These are phyloP conservation scores for Takashimella tepidaria DNA, from an alignment of 1,284 basidiomycete genomes.

Conservation along the genomic window DNA sequence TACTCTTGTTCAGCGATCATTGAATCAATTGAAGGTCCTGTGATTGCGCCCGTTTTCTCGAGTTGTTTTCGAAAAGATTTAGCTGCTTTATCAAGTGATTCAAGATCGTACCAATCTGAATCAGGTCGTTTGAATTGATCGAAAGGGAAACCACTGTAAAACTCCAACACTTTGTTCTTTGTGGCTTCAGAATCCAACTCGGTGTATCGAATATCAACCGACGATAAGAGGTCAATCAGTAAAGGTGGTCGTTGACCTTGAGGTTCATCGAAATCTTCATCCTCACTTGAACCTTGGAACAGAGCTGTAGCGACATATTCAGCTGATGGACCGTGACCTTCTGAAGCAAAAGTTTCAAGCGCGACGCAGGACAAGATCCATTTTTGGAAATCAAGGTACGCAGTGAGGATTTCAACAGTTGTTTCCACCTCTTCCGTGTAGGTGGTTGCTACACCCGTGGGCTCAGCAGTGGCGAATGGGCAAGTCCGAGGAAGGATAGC, in stretches of 20 bases:
- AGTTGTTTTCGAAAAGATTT: conserved; percentile 58
- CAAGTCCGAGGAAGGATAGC: conserved; percentile 49
- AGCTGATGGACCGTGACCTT: conserved; percentile 68
- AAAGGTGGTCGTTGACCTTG: conserved; percentile 69
- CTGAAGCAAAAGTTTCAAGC: conserved; percentile 82
- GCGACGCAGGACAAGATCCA: conserved; percentile 82
- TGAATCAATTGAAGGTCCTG: conserved; percentile 60
- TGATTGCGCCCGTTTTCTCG: conserved; percentile 64
- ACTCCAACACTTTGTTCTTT: conserved; percentile 54
- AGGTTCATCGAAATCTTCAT: conserved; percentile 51
- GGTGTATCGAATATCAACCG: conserved; percentile 80
- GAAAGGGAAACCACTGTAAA: conserved; percentile 66
- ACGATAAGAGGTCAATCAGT: conserved; percentile 80
- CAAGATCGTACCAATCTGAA: conserved; percentile 68
- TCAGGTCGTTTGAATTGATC: conserved; percentile 68
- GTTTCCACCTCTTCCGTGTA: conserved; percentile 74
- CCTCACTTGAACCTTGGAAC: conserved; percentile 56
- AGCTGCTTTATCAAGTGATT: conserved; percentile 63
- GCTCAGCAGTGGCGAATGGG: conserved; percentile 51
- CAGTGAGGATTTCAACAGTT: conserved; percentile 64
- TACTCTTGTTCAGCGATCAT: conserved; percentile 66
- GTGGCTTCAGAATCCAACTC: conserved; percentile 61
- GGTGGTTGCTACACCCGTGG: conserved; percentile 53
- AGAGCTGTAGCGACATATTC: conserved; percentile 66
- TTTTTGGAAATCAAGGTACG: conserved; percentile 76